A percentile compares a stretch with the other conserved stretches of the same genome.
Conservation (phyloP, 1,139 yeast genomes). For the Meyerozyma athensensis region DNA sequence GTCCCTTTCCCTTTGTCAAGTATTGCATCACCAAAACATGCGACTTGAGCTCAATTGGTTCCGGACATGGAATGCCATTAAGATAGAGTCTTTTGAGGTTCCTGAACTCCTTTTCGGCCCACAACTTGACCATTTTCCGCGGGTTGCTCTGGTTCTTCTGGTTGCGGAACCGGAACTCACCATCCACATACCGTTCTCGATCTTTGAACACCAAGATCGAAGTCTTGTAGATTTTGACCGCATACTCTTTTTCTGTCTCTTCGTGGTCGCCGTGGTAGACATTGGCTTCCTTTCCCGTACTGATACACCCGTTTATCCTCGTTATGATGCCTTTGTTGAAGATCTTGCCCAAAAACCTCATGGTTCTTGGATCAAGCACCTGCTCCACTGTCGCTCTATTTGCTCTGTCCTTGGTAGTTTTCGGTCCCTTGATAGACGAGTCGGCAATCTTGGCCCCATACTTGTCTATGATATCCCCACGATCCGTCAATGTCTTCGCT, state of each 20-base stretch:
- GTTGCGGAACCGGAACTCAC: conserved; percentile 89
- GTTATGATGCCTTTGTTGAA: conserved; percentile 79
- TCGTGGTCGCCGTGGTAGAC: conserved; percentile 91
- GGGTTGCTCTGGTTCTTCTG: conserved; percentile 86
- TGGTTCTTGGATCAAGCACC: conserved; percentile 91
- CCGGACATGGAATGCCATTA: conserved; percentile 86
- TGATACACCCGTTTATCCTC: conserved; percentile 86
- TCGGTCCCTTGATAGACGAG: conserved; percentile 51
- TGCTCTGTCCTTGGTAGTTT: conserved; percentile 72
- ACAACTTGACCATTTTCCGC: conserved; percentile 91
- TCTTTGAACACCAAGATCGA: conserved; percentile 94
- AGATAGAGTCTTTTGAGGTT: conserved; percentile 77
- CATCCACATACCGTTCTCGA: conserved; percentile 92
- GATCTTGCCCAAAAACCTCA: conserved; percentile 74
- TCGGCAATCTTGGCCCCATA: conserved; percentile 64
- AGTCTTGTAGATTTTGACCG: conserved; percentile 93
- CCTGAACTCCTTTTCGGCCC: conserved; percentile 98
- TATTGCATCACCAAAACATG: conserved; percentile 97
- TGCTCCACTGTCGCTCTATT: conserved; percentile 96
- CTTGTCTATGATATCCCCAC: conserved; percentile 56
- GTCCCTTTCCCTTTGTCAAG: conserved; percentile 69
- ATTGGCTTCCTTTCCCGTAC: conserved; percentile 98
- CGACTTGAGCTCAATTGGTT: conserved; percentile 80
- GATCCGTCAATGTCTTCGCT: conserved; percentile 32
- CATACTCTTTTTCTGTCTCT: conserved; percentile 53